Conservation (phyloP, 495 filamentous ascomycete species). For the Delitschia confertaspora region DNA sequence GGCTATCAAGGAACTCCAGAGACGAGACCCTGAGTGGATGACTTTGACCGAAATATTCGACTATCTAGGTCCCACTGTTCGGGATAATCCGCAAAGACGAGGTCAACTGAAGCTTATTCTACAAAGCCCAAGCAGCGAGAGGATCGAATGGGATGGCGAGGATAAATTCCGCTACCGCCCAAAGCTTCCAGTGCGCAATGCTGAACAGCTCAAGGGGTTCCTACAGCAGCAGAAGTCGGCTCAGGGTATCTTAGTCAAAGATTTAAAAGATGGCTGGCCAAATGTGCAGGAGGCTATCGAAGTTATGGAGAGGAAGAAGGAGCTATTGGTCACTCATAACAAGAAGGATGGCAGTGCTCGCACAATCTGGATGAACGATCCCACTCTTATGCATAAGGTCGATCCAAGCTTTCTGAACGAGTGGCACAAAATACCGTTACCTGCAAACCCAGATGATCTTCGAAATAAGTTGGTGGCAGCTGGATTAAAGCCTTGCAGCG, state of each 20-base stretch:
- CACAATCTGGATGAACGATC: slow-evolving; percentile 83
- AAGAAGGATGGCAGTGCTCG: slow-evolving; percentile 85
- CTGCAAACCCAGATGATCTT: slow-evolving; percentile 58
- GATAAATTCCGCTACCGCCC: slow-evolving; percentile 74
- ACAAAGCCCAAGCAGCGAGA: slow-evolving; percentile 42
- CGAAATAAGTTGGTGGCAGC: slow-evolving; percentile 45
- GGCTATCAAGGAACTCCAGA: slow-evolving; percentile 75
- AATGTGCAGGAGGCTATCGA: slow-evolving; percentile 69
- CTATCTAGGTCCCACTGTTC: slow-evolving; percentile 59
- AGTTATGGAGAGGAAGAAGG: slow-evolving; percentile 65
- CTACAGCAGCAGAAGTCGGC: slow-evolving; percentile 76
- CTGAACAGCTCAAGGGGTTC: slow-evolving; percentile 65
- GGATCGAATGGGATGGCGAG: slow-evolving; percentile 34
- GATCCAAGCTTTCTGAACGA: slow-evolving; percentile 73
- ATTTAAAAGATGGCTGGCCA: slow-evolving; percentile 91
- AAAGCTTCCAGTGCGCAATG: slow-evolving; percentile 64
- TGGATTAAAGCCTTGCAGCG: slow-evolving; percentile 38
- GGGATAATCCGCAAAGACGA: slow-evolving; percentile 14
- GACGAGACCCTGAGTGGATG: slow-evolving; percentile 55
- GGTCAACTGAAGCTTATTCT: slow-evolving; percentile 11
- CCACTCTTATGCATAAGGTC: slow-evolving; percentile 62
- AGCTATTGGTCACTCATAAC: slow-evolving; percentile 74
- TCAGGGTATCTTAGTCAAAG: slow-evolving; percentile 68
- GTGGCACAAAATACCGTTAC: slow-evolving; percentile 76
- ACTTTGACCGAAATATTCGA: slow-evolving; percentile 63